A percentile compares a stretch with the other conserved stretches of the same genome.
Evolutionary conservation across 2,329 filamentous ascomycete species (phyloP).

Genomic region (Dothistroma pini): DNA sequence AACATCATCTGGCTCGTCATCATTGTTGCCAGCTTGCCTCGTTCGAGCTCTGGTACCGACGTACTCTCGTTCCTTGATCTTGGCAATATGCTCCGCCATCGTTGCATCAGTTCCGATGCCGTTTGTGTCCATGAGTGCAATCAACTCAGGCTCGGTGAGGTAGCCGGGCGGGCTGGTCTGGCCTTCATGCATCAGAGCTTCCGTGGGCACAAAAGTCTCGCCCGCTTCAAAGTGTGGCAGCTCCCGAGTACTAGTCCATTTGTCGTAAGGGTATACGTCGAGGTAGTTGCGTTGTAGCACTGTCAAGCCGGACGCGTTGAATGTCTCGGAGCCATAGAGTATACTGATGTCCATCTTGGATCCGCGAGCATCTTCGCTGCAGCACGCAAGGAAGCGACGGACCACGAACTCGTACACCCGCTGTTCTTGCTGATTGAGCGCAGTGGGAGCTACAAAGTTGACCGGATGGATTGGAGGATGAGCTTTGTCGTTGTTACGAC

Average conservation of each 20-base stretch:
- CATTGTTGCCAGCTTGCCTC: conserved; percentile 20
- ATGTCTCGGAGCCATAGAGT: conserved; percentile 75
- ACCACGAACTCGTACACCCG: conserved; percentile 90
- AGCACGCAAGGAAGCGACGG: conserved; percentile 89
- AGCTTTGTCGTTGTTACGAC: conserved; percentile 89
- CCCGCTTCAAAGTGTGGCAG: conserved; percentile 75
- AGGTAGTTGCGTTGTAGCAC: conserved; percentile 90
- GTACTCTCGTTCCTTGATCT: conserved; percentile 87
- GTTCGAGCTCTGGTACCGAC: conserved; percentile 61
- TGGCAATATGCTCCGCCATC: conserved; percentile 98
- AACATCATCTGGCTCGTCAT: conserved; percentile 34
- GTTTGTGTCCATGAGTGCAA: conserved; percentile 96
- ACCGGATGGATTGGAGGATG: conserved; percentile 97
- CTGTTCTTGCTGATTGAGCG: conserved; percentile 59
- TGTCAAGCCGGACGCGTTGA: conserved; percentile 76
- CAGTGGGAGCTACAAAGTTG: conserved; percentile 65
- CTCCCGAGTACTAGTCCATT: conserved; percentile 84
- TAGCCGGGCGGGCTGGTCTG: conserved; percentile 81
- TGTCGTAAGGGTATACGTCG: conserved; percentile 93
- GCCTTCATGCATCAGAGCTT: conserved; percentile 87
- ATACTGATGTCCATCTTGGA: conserved; percentile 82
- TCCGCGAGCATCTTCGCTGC: conserved; percentile 88
- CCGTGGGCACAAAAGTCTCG: conserved; percentile 80
- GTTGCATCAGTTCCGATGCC: conserved; percentile 98
- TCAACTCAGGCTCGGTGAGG: conserved; percentile 90